These are phyloP conservation scores for Alternaria longipes DNA, from an alignment of 2,329 filamentous ascomycete genomes.

Conservation along the genomic window DNA sequence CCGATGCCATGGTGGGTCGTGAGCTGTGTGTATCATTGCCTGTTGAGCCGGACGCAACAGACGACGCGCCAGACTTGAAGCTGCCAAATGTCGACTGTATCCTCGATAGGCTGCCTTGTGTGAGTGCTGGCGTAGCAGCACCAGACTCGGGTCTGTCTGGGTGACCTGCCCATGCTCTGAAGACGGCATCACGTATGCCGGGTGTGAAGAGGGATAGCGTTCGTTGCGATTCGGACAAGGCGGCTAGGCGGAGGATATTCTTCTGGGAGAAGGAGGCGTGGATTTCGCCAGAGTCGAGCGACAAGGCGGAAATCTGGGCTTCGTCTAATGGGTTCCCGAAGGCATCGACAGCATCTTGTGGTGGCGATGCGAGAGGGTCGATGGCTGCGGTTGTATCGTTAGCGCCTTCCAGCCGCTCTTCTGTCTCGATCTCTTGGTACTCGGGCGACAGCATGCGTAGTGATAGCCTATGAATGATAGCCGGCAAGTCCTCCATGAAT, in stretches of 20 bases:
- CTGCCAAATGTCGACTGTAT: constrained; percentile 56
- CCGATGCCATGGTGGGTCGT: constrained; percentile 71
- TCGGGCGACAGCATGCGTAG: constrained; percentile 90
- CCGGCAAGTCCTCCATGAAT: constrained; percentile 97
- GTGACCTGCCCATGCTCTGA: constrained; percentile 88
- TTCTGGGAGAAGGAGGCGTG: constrained; percentile 95
- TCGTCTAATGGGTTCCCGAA: constrained; percentile 80
- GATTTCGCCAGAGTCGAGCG: constrained; percentile 80
- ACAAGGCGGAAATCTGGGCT: constrained; percentile 77
- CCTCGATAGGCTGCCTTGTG: constrained; percentile 56
- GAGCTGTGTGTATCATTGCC: constrained; percentile 61
- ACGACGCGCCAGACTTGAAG: constrained; percentile 58
- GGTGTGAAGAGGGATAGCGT: constrained; percentile 93
- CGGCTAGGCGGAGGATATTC: constrained; percentile 83
- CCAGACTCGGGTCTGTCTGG: constrained; percentile 72
- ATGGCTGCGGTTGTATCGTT: constrained; percentile 68
- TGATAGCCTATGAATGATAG: constrained; percentile 93
- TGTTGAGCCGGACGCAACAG: constrained; percentile 58
- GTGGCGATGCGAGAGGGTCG: constrained; percentile 83
- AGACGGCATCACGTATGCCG: constrained; percentile 87
- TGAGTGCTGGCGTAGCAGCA: constrained; percentile 52
- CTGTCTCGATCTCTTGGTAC: constrained; percentile 73
- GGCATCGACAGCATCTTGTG: constrained; percentile 82
- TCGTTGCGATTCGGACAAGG: constrained; percentile 85
- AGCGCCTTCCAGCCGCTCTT: constrained; percentile 59